A percentile compares a stretch with the other conserved stretches of the same genome.
phyloP scores from a whole-genome alignment of 164 flowering plant species.

The Annona squamosa region DNA sequence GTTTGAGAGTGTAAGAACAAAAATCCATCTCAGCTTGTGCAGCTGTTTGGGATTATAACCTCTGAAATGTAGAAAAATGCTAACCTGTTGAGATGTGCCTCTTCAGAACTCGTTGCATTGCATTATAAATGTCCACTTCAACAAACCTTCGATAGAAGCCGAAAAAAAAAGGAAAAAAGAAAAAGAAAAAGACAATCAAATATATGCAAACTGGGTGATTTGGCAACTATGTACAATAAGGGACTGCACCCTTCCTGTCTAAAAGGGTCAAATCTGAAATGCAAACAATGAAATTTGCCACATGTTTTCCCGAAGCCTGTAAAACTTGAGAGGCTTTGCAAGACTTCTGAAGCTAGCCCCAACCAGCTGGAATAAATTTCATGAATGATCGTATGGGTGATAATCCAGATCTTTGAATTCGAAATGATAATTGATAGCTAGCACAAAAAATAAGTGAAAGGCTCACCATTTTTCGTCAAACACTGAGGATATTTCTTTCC shows the following conservation, averaged over 20 bases:
- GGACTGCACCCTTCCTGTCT: no score
- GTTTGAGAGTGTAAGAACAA: background rate
- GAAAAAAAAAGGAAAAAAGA: background rate
- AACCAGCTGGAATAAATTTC: background rate
- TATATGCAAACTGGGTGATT: no score
- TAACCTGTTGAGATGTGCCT: constrained; percentile 76
- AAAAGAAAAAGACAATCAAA: background rate
- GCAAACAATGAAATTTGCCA: no score
- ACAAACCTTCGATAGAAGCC: constrained; percentile 51
- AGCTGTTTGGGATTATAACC: no score
- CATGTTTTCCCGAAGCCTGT: no score
- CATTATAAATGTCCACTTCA: constrained; percentile 63
- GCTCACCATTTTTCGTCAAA: constrained; percentile 88
- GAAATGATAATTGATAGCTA: background rate
- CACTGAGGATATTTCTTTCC: constrained; percentile 67
- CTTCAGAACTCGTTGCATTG: constrained; percentile 69
- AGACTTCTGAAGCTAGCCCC: no score
- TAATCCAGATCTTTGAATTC: background rate
- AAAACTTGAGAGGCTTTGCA: no score
- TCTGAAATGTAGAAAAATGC: constrained; percentile 1
- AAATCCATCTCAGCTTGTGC: background rate
- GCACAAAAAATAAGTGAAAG: background rate
- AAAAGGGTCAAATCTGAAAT: no score
- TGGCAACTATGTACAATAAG: no score
- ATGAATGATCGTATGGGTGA: background rate